Evolutionary conservation across 345 rosid species (phyloP).

Genomic region (Kandelia obovata): DNA sequence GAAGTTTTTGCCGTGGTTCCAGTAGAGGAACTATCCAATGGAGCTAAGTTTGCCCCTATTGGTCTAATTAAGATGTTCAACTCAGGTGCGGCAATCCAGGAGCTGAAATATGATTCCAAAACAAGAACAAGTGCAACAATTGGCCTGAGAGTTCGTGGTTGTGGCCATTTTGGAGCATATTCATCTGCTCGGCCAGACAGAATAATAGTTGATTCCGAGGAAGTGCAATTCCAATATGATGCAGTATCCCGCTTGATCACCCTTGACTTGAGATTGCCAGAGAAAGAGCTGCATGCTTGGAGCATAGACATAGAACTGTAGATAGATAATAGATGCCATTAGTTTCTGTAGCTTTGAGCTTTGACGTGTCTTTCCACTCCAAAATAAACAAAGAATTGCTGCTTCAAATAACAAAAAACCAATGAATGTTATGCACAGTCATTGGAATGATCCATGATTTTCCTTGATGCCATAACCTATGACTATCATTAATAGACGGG

Average conservation of each 20-base stretch:
- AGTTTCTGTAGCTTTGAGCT: not conserved
- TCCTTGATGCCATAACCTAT: too few species aligned
- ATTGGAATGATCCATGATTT: too few species aligned
- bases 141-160: conserved; percentile 40
- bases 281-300: conserved; percentile 53
- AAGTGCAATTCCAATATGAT: conserved; percentile 35
- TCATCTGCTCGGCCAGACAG: conserved; percentile 42
- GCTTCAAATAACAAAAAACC: too few species aligned
- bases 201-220: conserved; percentile 34
- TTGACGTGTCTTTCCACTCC: too few species aligned
- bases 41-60: conserved; percentile 42
- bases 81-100: conserved; percentile 57
- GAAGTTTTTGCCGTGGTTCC: conserved; percentile 65
- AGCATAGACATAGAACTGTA: conserved; percentile 23
- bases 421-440: too few species aligned
- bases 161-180: conserved; percentile 50
- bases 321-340: not conserved
- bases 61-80: conserved; percentile 59
- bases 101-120: conserved; percentile 31
- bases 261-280: conserved; percentile 36
- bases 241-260: conserved; percentile 42
- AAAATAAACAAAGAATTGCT: too few species aligned
- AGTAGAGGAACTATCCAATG: conserved; percentile 36
- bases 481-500: too few species aligned
- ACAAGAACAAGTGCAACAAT: conserved; percentile 9